Evolutionary conservation across 306 rosid genomes (phyloP).

Genomic region (Citrullus mucosospermus): DNA sequence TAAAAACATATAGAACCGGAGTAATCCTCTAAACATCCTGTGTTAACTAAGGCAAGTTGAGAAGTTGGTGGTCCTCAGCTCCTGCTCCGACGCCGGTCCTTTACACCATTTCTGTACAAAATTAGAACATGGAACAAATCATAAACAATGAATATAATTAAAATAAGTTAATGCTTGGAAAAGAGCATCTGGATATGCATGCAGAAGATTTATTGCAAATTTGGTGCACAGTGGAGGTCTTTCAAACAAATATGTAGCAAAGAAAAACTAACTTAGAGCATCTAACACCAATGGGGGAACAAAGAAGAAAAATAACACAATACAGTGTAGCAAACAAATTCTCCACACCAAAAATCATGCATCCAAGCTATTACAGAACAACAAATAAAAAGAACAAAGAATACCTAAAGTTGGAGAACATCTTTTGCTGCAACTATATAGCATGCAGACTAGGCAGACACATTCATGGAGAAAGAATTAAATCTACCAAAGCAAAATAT

Average conservation of each 20-base stretch:
- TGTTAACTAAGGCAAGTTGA: constrained; percentile 15
- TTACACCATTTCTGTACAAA: constrained; percentile 69
- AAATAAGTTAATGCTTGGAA: neutral
- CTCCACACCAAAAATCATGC: neutral
- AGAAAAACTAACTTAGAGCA: neutral
- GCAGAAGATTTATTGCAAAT: neutral
- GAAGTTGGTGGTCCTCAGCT: constrained; percentile 36
- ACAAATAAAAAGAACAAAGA: no score
- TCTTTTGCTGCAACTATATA: neutral
- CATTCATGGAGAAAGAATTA: neutral
- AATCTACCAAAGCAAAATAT: neutral
- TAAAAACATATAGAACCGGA: constrained; percentile 38
- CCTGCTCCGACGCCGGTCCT: constrained; percentile 88
- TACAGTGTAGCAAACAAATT: neutral
- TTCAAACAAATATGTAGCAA: neutral
- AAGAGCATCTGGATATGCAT: neutral
- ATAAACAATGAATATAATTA: neutral
- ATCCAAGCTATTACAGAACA: neutral
- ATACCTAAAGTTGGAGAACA: neutral
- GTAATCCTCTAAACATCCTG: constrained; percentile 23
- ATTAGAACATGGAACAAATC: neutral
- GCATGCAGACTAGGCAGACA: neutral
- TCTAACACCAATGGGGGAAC: neutral
- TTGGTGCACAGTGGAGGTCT: neutral
- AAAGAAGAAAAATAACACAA: neutral